phyloP scores from a whole-genome alignment of 75 land plant species.

The Sequoiadendron giganteum region DNA sequence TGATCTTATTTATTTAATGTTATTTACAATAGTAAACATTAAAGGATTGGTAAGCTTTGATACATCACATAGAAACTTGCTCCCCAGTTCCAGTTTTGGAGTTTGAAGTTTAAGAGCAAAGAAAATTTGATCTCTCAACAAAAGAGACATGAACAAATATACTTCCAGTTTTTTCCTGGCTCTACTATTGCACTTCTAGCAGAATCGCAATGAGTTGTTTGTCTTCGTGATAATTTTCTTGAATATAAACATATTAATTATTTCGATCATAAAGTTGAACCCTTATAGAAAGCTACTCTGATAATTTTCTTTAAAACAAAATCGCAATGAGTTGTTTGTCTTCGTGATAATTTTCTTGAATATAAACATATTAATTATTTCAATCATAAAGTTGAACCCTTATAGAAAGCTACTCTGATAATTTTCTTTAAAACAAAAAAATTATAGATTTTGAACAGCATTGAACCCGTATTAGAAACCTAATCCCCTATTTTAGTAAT shows the following conservation, averaged over 20 bases:
- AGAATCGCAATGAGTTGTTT: not conserved
- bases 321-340: not conserved
- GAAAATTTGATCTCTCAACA: too few species aligned
- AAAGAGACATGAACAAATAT: too few species aligned
- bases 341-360: not conserved
- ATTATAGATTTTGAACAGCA: not conserved
- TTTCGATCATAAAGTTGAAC: not conserved
- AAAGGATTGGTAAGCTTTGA: too few species aligned
- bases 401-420: not conserved
- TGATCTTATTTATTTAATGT: too few species aligned
- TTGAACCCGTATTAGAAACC: not conserved
- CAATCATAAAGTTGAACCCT: not conserved
- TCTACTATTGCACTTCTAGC: not conserved
- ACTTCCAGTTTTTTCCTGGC: not conserved
- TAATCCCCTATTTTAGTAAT: not conserved
- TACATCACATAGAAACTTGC: too few species aligned
- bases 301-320: too few species aligned
- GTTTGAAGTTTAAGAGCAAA: too few species aligned
- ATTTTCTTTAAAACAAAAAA: not conserved
- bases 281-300: not conserved
- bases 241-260: too few species aligned
- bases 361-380: too few species aligned
- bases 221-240: not conserved
- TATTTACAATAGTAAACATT: too few species aligned
- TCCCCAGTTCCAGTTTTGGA: too few species aligned